Percentiles rank a stretch among this genome's conserved stretches.
Evolutionary conservation across 148 eudicot species (phyloP).

Genomic region (Dysphania ambrosioides): DNA sequence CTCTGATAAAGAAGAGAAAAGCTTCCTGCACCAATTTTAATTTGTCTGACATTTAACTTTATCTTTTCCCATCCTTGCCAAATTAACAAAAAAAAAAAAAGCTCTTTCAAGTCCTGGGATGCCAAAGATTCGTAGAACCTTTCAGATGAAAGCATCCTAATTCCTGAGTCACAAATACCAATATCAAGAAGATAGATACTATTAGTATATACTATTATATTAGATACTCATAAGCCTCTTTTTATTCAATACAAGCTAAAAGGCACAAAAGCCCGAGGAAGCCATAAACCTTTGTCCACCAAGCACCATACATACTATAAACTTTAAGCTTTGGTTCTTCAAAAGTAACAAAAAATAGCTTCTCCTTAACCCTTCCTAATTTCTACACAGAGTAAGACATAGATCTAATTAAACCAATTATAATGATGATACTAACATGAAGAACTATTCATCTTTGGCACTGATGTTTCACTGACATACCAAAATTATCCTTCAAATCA

Average conservation of each 20-base stretch:
- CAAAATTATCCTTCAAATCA: conserved; percentile 19
- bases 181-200: neutral
- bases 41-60: neutral
- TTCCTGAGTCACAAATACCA: neutral
- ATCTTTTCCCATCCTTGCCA: neutral
- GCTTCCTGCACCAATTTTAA: neutral
- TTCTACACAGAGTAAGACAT: conserved; percentile 1
- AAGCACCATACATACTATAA: conserved; percentile 14
- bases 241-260: conserved; percentile 10
- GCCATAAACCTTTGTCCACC: conserved; percentile 12
- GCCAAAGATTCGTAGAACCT: neutral
- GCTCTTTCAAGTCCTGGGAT: neutral
- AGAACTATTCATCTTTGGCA: conserved; percentile 8
- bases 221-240: neutral
- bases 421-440: too few relatives aligned
- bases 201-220: neutral
- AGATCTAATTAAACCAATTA: too few relatives aligned
- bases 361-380: neutral
- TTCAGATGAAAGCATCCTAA: conserved; percentile 1
- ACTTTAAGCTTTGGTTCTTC: neutral
- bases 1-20: conserved; percentile 17
- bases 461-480: neutral
- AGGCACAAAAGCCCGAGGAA: conserved; percentile 3
- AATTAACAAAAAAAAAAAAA: too few relatives aligned
- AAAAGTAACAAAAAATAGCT: neutral